Evolutionary conservation across 805 yeast genomes (phyloP).

Genomic region (Saccharomyces jurei): DNA sequence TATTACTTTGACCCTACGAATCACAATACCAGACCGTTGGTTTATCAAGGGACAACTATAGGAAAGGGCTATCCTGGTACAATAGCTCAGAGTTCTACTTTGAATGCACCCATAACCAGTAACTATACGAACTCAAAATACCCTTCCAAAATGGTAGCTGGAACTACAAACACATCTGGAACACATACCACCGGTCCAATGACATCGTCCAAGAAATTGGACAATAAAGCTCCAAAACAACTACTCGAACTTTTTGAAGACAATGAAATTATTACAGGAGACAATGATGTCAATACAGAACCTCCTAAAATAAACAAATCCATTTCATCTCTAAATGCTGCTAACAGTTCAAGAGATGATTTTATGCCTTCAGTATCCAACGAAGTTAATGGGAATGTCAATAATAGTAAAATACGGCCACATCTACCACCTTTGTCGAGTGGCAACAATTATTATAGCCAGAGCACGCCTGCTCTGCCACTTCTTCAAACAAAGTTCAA

Average conservation of each 20-base stretch:
- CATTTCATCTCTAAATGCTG: constrained; percentile 10
- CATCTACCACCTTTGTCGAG: constrained; percentile 12
- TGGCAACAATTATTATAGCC: constrained; percentile 16
- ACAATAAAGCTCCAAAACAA: constrained; percentile 57
- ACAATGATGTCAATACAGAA: constrained; percentile 12
- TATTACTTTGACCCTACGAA: constrained; percentile 20
- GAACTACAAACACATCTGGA: constrained; percentile 27
- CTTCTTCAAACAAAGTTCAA: constrained; percentile 23
- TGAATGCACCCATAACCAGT: constrained; percentile 21
- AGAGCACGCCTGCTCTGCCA: constrained; percentile 26
- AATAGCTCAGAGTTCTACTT: constrained; percentile 21
- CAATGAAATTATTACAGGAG: constrained; percentile 26
- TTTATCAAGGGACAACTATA: constrained; percentile 26
- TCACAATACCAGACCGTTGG: constrained; percentile 10
- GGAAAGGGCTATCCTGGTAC: constrained; percentile 23
- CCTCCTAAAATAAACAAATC: constrained; percentile 13
- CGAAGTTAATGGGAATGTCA: neutral
- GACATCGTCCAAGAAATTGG: constrained; percentile 12
- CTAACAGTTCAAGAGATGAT: constrained; percentile 7
- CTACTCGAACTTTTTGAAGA: constrained; percentile 63
- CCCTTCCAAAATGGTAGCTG: constrained; percentile 16
- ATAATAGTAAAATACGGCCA: constrained; percentile 6
- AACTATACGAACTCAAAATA: constrained; percentile 13
- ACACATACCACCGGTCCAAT: constrained; percentile 14
- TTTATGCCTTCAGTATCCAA: neutral